Conservation (phyloP, 352 stramenopile species). For the Plasmopara viticola region DNA sequence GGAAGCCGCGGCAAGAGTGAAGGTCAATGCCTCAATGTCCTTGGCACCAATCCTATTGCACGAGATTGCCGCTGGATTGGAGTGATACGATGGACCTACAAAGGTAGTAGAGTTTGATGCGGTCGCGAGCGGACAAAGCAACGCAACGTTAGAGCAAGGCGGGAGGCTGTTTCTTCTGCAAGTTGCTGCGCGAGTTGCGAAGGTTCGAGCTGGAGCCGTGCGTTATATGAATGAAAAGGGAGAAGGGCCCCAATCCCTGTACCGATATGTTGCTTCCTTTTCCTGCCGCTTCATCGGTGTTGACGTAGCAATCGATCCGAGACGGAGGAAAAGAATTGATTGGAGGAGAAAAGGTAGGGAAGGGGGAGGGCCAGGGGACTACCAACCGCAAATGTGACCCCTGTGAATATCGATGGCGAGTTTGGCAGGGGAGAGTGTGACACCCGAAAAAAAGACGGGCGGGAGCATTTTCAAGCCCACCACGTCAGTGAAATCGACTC, state of each 20-base stretch:
- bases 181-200: constrained; percentile 21
- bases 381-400: constrained; percentile 11
- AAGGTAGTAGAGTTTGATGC: constrained; percentile 3
- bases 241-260: constrained; percentile 20
- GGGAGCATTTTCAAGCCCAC: too few relatives aligned
- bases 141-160: not conserved
- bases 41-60: constrained; percentile 6
- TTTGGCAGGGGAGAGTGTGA: constrained; percentile 11
- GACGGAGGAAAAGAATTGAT: constrained; percentile 27
- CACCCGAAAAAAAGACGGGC: not conserved
- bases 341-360: constrained; percentile 48
- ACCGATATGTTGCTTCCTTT: not conserved
- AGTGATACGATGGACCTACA: constrained; percentile 9
- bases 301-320: constrained; percentile 7
- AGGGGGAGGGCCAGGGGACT: constrained; percentile 41
- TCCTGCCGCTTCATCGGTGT: not conserved
- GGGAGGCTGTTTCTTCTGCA: constrained; percentile 13
- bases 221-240: constrained; percentile 21
- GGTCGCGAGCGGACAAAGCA: not conserved
- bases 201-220: constrained; percentile 8
- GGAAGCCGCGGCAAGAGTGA: constrained; percentile 20
- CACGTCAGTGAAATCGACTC: too few relatives aligned
- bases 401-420: constrained; percentile 11
- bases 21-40: constrained; percentile 13
- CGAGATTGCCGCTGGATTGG: not conserved